Base-by-base conservation (phyloP, 1,139 yeast genomes). In the Arxiozyma heterogenica region DNA sequence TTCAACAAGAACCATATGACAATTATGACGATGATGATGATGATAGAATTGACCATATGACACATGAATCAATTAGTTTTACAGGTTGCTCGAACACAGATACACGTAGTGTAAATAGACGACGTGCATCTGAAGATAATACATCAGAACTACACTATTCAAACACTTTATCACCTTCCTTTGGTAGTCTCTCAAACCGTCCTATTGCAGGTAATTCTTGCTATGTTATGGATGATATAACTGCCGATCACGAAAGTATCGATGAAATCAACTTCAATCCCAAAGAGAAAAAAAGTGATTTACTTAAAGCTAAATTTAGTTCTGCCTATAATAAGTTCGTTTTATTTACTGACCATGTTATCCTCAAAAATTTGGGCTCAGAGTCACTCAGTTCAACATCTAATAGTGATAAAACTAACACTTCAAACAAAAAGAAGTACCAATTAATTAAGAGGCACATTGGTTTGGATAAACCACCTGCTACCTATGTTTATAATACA, bases 401-500 rank as follows among this genome's bases (percentile, higher is more conserved):
- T 1, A 59, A 51, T 23, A 58, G 56, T 42, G 53, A 45, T n/a
- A 41, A 39, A 5, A 53, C 57, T 23, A 54, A 52, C 3, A 57
- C 39, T 17, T 46, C 49, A 6, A 51, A 53, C 6, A 57, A 61
- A 43, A 51, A 58, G 47, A 54, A 62, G 34, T 57, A 59, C 52
- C 54, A 61, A 6, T 54, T 55, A 17, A 67, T 68, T 3, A 62
- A 61, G 23, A 61, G 63, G 44, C 57, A 66, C 45, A 58, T 67
- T 9, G 68, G 70, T 0, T 56, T 64, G 22, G 69, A 64, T 44
- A 60, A 59, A 15, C 59, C 64, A 2, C 65, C 66, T 49, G 71
- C 70, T 42, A 79, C 81, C n/a, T 82, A 74, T 64, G 75, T 82
- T 0, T 83, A 83, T 61, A 73, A 83, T 0, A 76, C 81, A 34